A percentile compares a stretch with the other conserved stretches of the same genome.
These are phyloP conservation scores for Pyrus pyrifolia DNA, from an alignment of 306 rosid species.

Conservation along the genomic window DNA sequence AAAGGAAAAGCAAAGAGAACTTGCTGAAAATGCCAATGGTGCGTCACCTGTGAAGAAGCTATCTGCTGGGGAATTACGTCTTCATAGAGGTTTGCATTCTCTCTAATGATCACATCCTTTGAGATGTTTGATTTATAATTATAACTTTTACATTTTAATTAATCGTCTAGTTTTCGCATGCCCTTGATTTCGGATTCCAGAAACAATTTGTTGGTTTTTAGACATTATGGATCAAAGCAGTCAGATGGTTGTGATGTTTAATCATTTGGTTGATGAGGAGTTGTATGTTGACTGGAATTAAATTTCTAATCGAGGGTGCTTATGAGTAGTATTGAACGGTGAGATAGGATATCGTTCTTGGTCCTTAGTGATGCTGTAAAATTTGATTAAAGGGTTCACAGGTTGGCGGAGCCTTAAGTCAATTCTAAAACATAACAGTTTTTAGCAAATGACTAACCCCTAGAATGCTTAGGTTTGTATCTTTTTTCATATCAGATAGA, in stretches of 20 bases:
- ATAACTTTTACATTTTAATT: not conserved
- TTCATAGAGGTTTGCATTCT: constrained; percentile 62
- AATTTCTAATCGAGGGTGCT: not conserved
- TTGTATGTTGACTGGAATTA: not conserved
- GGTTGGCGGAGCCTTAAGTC: not conserved
- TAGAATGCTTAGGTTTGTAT: not conserved
- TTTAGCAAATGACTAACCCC: not conserved
- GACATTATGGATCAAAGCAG: not conserved
- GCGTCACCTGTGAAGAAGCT: constrained; percentile 73
- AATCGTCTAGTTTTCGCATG: not conserved
- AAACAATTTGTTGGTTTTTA: not conserved
- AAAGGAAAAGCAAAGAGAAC: constrained; percentile 90
- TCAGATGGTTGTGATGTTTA: not conserved
- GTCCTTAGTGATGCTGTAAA: not conserved
- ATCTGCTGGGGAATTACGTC: constrained; percentile 92
- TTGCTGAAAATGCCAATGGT: constrained; percentile 61
- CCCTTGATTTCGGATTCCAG: not conserved
- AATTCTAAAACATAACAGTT: not conserved
- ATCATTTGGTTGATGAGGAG: not conserved
- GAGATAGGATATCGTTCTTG: not conserved
- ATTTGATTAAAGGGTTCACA: not conserved
- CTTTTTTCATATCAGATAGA: not conserved
- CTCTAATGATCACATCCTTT: not conserved
- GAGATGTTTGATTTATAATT: not conserved
- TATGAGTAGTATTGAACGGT: too few species aligned